These are phyloP conservation scores for Thuja plicata DNA, from an alignment of 83 land plant species.

Conservation along the genomic window DNA sequence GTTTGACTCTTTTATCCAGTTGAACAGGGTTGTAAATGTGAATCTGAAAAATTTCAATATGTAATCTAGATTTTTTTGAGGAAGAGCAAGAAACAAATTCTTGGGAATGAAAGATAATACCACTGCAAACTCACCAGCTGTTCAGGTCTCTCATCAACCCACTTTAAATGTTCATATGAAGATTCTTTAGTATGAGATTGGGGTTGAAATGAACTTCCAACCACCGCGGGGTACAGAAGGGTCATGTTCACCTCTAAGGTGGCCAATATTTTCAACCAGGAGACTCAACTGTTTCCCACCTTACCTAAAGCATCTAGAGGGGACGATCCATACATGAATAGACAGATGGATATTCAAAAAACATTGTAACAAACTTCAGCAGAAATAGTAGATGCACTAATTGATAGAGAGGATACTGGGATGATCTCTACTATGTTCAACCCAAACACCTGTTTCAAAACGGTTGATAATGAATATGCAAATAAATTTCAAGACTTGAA, in stretches of 20 bases:
- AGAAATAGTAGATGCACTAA: background rate
- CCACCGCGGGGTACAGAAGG: background rate
- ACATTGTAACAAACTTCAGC: background rate
- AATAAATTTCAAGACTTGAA: background rate
- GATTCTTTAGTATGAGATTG: background rate
- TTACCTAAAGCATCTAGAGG: background rate
- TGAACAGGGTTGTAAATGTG: too few relatives aligned
- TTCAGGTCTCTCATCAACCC: background rate
- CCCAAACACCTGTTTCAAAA: background rate
- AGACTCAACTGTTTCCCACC: background rate
- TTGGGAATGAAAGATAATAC: background rate
- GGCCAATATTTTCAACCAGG: background rate
- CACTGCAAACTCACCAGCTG: background rate
- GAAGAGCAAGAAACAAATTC: background rate
- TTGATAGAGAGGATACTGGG: background rate
- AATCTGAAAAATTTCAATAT: background rate
- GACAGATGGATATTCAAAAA: background rate
- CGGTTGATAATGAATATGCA: background rate
- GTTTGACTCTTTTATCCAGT: too few relatives aligned
- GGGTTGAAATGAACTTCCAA: background rate
- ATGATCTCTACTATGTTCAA: background rate
- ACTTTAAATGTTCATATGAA: background rate
- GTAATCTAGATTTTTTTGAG: background rate
- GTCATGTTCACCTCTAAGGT: background rate
- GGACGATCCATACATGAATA: background rate